These are phyloP conservation scores for Cercospora nicotianae DNA, from an alignment of 2,329 filamentous ascomycete genomes.

Conservation along the genomic window DNA sequence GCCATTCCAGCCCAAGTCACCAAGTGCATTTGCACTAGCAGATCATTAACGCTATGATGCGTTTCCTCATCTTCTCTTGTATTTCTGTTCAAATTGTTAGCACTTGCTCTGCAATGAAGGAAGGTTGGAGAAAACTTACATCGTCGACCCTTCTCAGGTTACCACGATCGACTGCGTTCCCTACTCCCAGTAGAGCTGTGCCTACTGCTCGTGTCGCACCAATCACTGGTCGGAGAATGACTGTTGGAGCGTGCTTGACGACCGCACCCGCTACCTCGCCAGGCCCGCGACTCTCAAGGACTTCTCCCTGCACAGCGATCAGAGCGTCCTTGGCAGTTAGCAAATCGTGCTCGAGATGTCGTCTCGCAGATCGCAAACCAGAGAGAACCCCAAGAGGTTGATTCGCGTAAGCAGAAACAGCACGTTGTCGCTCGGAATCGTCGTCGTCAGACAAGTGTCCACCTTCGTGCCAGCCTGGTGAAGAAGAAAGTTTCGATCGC, in stretches of 20 bases:
- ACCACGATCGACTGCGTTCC: slow-evolving; percentile 82
- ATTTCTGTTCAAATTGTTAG: slow-evolving; percentile 36
- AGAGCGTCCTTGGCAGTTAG: slow-evolving; percentile 84
- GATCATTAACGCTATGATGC: not conserved
- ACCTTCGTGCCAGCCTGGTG: slow-evolving; percentile 47
- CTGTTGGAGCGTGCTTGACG: slow-evolving; percentile 80
- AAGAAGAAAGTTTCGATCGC: slow-evolving; percentile 23
- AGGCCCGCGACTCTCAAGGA: slow-evolving; percentile 82
- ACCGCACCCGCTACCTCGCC: slow-evolving; percentile 78
- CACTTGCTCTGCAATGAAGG: not conserved
- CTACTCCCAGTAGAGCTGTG: slow-evolving; percentile 86
- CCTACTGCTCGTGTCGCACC: slow-evolving; percentile 86
- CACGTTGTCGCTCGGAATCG: slow-evolving; percentile 70
- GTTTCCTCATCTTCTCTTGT: slow-evolving; percentile 32
- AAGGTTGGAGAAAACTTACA: slow-evolving; percentile 60
- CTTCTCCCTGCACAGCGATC: slow-evolving; percentile 88
- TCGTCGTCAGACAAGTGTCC: slow-evolving; percentile 55
- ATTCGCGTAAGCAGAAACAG: slow-evolving; percentile 88
- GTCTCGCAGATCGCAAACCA: slow-evolving; percentile 78
- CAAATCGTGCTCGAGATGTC: slow-evolving; percentile 82
- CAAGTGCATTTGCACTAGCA: not conserved
- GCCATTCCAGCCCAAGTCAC: not conserved
- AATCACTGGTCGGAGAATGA: slow-evolving; percentile 86
- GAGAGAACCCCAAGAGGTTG: slow-evolving; percentile 88
- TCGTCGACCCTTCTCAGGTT: slow-evolving; percentile 82